Conservation (phyloP, 1,284 basidiomycete species). For the Phellinidium pouzarii region DNA sequence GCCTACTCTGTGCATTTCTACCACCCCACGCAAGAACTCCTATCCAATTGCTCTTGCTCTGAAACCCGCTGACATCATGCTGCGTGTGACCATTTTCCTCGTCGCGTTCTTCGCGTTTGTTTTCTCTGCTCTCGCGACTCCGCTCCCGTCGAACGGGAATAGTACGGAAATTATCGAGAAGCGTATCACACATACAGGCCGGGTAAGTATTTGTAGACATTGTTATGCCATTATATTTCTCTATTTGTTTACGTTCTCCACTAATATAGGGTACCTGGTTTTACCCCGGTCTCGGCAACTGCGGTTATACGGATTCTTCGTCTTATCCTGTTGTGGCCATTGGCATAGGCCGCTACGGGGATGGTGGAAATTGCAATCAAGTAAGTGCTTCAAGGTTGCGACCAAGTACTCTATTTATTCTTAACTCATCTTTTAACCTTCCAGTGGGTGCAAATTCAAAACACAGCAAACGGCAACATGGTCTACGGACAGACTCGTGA, state of each 20-base stretch:
- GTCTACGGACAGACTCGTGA: constrained; percentile 30
- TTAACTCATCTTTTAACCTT: background rate
- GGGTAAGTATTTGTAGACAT: constrained; percentile 37
- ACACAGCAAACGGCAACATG: constrained; percentile 29
- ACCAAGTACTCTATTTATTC: background rate
- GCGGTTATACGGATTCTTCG: constrained; percentile 14
- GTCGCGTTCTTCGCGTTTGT: constrained; percentile 38
- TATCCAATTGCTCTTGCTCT: background rate
- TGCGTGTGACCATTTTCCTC: constrained; percentile 32
- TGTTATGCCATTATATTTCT: constrained; percentile 3
- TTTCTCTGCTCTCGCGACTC: constrained; percentile 38
- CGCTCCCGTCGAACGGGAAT: constrained; percentile 31
- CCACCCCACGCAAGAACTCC: background rate
- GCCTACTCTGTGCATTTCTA: background rate
- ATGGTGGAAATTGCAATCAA: constrained; percentile 19
- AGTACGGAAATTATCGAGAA: constrained; percentile 35
- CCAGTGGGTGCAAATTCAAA: constrained; percentile 25
- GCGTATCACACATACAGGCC: constrained; percentile 40
- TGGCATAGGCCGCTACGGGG: constrained; percentile 10
- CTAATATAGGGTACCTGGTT: constrained; percentile 19
- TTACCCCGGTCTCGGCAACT: constrained; percentile 17
- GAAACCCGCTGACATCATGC: constrained; percentile 7
- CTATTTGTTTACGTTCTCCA: constrained; percentile 4
- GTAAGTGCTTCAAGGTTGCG: constrained; percentile 1
- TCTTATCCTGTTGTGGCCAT: constrained; percentile 17